Evolutionary conservation across 768 basidiomycete species (phyloP).

Genomic region (Boletus speciosus): DNA sequence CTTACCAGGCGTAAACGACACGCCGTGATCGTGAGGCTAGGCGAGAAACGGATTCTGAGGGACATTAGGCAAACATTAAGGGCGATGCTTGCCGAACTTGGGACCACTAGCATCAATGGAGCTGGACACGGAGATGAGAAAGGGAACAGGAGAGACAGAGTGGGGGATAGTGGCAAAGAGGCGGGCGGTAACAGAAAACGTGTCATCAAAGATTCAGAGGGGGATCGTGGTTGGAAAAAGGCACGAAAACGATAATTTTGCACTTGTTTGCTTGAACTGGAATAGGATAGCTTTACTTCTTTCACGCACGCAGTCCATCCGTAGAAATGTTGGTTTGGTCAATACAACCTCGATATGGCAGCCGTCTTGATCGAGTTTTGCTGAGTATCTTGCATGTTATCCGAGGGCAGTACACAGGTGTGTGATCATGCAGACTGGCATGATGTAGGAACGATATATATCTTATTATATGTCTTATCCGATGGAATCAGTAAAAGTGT

Average conservation of each 20-base stretch:
- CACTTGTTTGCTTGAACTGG: not conserved
- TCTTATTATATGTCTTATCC: not conserved
- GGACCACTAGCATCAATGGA: not conserved
- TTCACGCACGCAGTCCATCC: not conserved
- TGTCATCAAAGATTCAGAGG: constrained; percentile 2
- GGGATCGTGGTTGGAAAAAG: constrained; percentile 16
- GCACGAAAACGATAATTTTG: constrained; percentile 12
- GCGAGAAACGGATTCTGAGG: constrained; percentile 71
- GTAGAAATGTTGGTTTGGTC: not conserved
- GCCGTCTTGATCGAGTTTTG: not conserved
- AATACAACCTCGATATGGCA: not conserved
- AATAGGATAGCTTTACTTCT: not conserved
- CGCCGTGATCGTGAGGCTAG: constrained; percentile 71
- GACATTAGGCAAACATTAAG: constrained; percentile 20
- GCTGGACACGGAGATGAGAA: not conserved
- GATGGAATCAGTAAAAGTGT: not conserved
- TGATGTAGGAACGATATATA: not conserved
- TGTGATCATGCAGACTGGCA: not conserved
- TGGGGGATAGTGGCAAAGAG: not conserved
- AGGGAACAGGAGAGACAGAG: constrained; percentile 1
- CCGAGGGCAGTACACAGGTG: not conserved
- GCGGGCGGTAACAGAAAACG: constrained; percentile 14
- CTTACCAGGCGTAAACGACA: constrained; percentile 48
- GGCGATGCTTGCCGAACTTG: constrained; percentile 5
- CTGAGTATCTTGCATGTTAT: not conserved